Conservation (phyloP, 805 yeast species). For the Dipodascus geniculatus region DNA sequence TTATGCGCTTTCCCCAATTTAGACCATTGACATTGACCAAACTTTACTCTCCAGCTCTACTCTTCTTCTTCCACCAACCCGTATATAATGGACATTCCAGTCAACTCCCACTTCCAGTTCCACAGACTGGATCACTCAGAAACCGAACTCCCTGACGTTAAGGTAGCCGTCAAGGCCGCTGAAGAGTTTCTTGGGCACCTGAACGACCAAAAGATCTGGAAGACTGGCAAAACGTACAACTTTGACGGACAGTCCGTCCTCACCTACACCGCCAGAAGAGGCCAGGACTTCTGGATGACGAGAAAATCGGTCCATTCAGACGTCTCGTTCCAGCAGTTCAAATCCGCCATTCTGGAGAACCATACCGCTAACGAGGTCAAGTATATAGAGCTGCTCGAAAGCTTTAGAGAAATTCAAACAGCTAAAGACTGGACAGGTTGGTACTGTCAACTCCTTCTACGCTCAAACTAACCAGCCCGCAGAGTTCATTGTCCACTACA, state of each 20-base stretch:
- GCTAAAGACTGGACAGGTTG: conserved; percentile 4
- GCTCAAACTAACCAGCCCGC: too few relatives aligned
- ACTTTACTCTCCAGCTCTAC: neutral
- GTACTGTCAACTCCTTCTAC: neutral
- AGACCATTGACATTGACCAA: too few relatives aligned
- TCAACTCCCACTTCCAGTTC: neutral
- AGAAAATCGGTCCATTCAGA: conserved; percentile 25
- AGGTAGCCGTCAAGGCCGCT: neutral
- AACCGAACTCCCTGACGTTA: neutral
- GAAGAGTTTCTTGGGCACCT: neutral
- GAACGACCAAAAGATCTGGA: conserved; percentile 13
- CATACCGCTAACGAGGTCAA: conserved; percentile 30
- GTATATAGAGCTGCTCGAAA: conserved; percentile 25
- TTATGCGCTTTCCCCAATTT: too few relatives aligned
- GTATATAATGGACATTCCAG: neutral
- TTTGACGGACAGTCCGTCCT: conserved; percentile 8
- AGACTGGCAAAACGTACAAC: conserved; percentile 11
- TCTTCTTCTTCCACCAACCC: neutral
- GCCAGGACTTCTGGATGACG: conserved; percentile 28
- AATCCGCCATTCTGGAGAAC: conserved; percentile 21
- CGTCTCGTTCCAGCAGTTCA: conserved; percentile 21
- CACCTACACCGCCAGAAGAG: conserved; percentile 17
- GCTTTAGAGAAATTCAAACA: conserved; percentile 16
- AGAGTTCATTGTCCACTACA: conserved; percentile 21
- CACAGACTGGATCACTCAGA: neutral